Percentiles rank a stretch among this genome's conserved stretches.
Evolutionary conservation across 2,329 filamentous ascomycete genomes (phyloP).

Genomic region (Epichloe sp.): DNA sequence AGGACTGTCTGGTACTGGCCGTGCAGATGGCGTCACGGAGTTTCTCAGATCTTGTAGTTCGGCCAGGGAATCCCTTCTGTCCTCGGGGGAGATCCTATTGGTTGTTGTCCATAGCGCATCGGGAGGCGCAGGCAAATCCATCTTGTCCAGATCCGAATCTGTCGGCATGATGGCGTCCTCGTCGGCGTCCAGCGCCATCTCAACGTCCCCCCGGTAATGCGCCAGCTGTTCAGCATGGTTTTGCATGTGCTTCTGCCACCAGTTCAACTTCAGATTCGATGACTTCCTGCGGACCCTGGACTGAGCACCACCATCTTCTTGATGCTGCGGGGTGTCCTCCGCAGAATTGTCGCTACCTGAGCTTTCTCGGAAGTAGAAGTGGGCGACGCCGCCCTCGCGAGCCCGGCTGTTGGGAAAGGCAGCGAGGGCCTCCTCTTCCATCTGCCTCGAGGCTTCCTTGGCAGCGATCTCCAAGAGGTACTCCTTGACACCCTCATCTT

Average conservation of each 20-base stretch:
- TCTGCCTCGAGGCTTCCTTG: conserved; percentile 64
- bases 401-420: conserved; percentile 63
- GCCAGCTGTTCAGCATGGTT: conserved; percentile 57
- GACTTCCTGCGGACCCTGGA: conserved; percentile 40
- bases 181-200: conserved; percentile 14
- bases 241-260: conserved; percentile 73
- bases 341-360: conserved; percentile 41
- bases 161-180: conserved; percentile 18
- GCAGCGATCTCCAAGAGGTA: conserved; percentile 71
- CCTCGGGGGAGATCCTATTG: conserved; percentile 16
- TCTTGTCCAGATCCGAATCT: conserved; percentile 30
- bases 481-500: conserved; percentile 62
- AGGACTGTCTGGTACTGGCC: conserved; percentile 8
- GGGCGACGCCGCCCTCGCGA: conserved; percentile 55
- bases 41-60: conserved; percentile 11
- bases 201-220: conserved; percentile 25
- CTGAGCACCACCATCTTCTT: conserved; percentile 11
- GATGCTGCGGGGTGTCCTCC: conserved; percentile 23
- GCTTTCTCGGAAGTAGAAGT: conserved; percentile 55
- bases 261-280: conserved; percentile 49
- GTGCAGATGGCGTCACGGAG: conserved; percentile 13
- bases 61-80: conserved; percentile 16
- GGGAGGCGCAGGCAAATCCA: conserved; percentile 26
- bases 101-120: conserved; percentile 30
- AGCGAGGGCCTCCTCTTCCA: conserved; percentile 63